phyloP scores from a whole-genome alignment of 352 stramenopile genomes.

The Globisporangium cylindrosporum region DNA sequence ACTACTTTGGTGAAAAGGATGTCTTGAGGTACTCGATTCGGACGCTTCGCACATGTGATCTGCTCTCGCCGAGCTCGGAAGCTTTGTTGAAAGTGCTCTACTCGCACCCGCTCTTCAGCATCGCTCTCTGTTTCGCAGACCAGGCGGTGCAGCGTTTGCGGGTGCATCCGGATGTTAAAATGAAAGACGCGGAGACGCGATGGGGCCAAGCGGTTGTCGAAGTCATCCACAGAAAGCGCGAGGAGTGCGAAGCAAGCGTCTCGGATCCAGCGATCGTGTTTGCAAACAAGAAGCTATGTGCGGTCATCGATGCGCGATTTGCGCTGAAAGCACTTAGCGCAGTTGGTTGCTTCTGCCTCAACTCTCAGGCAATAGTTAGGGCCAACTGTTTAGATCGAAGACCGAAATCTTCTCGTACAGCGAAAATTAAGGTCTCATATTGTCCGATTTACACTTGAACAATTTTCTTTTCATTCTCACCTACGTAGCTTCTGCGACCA shows the following conservation, averaged over 20 bases:
- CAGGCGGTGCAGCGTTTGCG: conserved; percentile 24
- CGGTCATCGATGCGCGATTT: conserved; percentile 28
- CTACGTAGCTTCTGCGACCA: background rate
- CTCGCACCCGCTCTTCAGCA: conserved; percentile 32
- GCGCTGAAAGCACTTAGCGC: conserved; percentile 20
- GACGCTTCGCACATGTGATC: conserved; percentile 51
- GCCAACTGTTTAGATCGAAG: background rate
- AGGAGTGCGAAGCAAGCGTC: conserved; percentile 12
- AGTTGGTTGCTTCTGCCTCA: background rate
- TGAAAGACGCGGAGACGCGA: conserved; percentile 31
- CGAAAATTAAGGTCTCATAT: background rate
- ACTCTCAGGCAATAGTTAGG: background rate
- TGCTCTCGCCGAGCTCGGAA: conserved; percentile 49
- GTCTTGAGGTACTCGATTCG: conserved; percentile 53
- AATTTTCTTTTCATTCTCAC: background rate
- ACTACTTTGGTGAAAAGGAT: conserved; percentile 43
- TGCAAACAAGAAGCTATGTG: conserved; percentile 25
- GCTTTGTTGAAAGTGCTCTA: conserved; percentile 40
- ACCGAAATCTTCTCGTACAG: background rate
- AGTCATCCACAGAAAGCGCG: conserved; percentile 32
- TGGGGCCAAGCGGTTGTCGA: conserved; percentile 38
- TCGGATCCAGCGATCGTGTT: background rate
- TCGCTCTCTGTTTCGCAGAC: conserved; percentile 43
- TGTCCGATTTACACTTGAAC: background rate
- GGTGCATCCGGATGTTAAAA: conserved; percentile 10